These are phyloP conservation scores for Rugonectria rugulosa DNA, from an alignment of 2,329 filamentous ascomycete genomes.

Conservation along the genomic window DNA sequence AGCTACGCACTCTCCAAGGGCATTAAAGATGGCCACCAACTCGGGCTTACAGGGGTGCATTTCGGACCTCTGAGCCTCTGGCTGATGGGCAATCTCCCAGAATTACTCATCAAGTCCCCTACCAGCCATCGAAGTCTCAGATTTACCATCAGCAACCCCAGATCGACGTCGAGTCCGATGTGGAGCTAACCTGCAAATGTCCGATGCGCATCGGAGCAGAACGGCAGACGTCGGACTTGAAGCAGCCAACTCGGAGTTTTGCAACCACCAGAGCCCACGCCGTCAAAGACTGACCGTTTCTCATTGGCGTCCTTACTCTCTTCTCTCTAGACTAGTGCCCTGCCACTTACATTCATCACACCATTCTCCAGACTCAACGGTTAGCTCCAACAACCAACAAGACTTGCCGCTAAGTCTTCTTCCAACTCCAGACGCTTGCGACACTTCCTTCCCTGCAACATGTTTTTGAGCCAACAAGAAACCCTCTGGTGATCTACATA, in stretches of 20 bases:
- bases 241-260: background rate
- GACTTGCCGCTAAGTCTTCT: background rate
- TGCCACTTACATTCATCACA: background rate
- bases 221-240: background rate
- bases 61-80: background rate
- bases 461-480: background rate
- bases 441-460: background rate
- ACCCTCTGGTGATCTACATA: background rate
- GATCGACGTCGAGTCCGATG: background rate
- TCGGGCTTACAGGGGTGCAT: background rate
- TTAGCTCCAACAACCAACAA: background rate
- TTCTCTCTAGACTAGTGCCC: too few relatives aligned
- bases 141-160: background rate
- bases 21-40: background rate
- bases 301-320: too few relatives aligned
- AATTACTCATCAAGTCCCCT: background rate
- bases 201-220: background rate
- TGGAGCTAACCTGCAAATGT: background rate
- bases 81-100: background rate
- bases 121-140: background rate
- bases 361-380: background rate
- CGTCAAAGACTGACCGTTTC: background rate
- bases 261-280: background rate
- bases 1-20: too few relatives aligned
- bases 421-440: background rate